These are phyloP conservation scores for Castanospermum australe DNA, from an alignment of 306 rosid genomes.

Conservation along the genomic window DNA sequence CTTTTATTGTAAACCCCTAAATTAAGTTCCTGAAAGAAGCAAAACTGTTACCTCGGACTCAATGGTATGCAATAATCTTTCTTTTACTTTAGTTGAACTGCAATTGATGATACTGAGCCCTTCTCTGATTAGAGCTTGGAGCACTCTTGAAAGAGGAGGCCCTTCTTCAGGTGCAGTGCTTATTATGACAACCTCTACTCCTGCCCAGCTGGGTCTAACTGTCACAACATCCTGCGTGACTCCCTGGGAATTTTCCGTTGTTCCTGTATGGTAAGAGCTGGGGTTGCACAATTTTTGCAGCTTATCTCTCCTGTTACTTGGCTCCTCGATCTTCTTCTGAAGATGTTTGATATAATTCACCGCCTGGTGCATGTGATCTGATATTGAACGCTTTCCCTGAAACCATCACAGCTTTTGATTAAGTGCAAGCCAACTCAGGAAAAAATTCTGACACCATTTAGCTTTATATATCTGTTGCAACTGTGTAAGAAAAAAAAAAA, in stretches of 20 bases:
- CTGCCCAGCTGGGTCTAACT: conserved; percentile 16
- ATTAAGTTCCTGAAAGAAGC: not conserved
- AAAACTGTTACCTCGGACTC: conserved; percentile 32
- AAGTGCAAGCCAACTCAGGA: not conserved
- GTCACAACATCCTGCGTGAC: not conserved
- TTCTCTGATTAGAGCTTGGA: conserved; percentile 30
- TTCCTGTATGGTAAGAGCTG: not conserved
- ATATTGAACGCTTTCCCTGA: conserved; percentile 52
- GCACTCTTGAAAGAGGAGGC: conserved; percentile 36
- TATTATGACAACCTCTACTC: conserved; percentile 42
- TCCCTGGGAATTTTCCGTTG: not conserved
- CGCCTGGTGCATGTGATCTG: conserved; percentile 50
- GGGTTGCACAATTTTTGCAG: not conserved
- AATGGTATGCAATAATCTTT: conserved; percentile 33
- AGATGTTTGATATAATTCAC: conserved; percentile 39
- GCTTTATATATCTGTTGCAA: too few relatives aligned
- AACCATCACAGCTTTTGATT: not conserved
- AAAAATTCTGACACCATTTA: not conserved
- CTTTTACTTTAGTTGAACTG: conserved; percentile 31
- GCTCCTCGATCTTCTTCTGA: conserved; percentile 26
- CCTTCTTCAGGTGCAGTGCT: conserved; percentile 30
- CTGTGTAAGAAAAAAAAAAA: not conserved
- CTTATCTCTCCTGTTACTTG: conserved; percentile 34
- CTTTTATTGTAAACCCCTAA: not conserved
- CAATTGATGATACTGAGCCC: conserved; percentile 39